A percentile compares a stretch with the other conserved stretches of the same genome.
Evolutionary conservation across 768 basidiomycete species (phyloP).

Genomic region (Lactarius sp.): DNA sequence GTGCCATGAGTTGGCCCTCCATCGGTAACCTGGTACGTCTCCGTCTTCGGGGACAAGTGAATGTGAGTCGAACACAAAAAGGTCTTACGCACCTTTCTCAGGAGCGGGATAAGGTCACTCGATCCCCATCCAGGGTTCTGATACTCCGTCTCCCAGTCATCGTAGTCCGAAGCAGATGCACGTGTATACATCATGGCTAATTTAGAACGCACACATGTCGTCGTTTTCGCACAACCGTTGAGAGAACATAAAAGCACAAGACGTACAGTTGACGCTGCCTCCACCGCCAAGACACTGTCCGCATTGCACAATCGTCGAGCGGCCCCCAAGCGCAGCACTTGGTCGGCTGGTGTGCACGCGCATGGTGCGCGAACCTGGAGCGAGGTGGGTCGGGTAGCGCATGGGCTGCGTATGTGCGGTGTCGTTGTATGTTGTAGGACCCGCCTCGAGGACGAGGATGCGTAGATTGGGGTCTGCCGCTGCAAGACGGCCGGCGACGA

Average conservation of each 20-base stretch:
- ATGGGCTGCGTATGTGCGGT: constrained; percentile 51
- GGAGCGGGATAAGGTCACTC: constrained; percentile 49
- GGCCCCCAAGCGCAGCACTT: constrained; percentile 43
- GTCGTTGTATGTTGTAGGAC: constrained; percentile 45
- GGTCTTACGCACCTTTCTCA: constrained; percentile 44
- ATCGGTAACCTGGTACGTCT: constrained; percentile 35
- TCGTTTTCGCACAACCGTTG: background rate
- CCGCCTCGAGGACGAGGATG: constrained; percentile 59
- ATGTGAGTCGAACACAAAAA: background rate
- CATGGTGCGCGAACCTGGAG: constrained; percentile 39
- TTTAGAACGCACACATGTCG: background rate
- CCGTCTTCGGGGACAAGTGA: constrained; percentile 29
- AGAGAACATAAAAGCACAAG: background rate
- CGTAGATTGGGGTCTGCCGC: constrained; percentile 49
- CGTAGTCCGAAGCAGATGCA: constrained; percentile 57
- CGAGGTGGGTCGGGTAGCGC: constrained; percentile 42
- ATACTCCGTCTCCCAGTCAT: constrained; percentile 51
- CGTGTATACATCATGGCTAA: constrained; percentile 46
- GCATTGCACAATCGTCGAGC: constrained; percentile 39
- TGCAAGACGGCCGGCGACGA: constrained; percentile 51
- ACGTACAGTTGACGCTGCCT: constrained; percentile 50
- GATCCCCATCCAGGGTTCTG: constrained; percentile 61
- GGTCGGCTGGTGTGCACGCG: constrained; percentile 38
- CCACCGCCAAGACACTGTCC: constrained; percentile 59
- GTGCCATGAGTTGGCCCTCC: constrained; percentile 41